phyloP scores from a whole-genome alignment of 768 basidiomycete genomes.

The Macrolepiota dolichaula region DNA sequence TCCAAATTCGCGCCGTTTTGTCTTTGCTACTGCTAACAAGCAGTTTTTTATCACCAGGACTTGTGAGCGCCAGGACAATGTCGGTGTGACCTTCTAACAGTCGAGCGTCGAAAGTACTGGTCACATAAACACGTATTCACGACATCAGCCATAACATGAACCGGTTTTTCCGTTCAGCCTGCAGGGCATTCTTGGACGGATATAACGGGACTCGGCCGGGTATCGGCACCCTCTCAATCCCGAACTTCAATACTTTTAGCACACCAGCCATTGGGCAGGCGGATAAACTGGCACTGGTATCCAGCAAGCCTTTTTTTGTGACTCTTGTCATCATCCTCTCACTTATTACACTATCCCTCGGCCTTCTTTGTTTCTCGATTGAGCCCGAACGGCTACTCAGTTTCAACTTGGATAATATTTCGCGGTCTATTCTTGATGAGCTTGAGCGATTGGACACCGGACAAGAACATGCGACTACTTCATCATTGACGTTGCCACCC shows the following conservation, averaged over 20 bases:
- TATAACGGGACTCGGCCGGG: background rate
- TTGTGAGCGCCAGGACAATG: conserved; percentile 85
- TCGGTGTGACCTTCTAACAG: conserved; percentile 88
- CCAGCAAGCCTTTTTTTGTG: background rate
- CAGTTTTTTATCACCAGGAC: conserved; percentile 58
- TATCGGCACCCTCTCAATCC: background rate
- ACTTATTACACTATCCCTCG: background rate
- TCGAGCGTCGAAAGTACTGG: conserved; percentile 72
- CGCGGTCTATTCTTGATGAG: too few relatives aligned
- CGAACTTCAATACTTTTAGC: background rate
- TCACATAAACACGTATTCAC: conserved; percentile 68
- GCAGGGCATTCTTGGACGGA: background rate
- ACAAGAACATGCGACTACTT: too few relatives aligned
- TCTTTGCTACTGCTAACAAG: conserved; percentile 96
- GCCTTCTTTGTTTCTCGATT: background rate
- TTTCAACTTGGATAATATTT: background rate
- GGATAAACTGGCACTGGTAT: background rate
- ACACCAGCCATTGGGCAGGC: background rate
- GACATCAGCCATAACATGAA: background rate
- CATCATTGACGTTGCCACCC: too few relatives aligned
- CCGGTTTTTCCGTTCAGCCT: background rate
- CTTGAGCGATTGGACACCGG: too few relatives aligned
- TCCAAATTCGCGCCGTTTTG: conserved; percentile 84
- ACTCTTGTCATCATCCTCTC: background rate
- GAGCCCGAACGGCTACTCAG: background rate